Base-by-base conservation (phyloP, 768 basidiomycete genomes). In the Kwoniella europaea region DNA sequence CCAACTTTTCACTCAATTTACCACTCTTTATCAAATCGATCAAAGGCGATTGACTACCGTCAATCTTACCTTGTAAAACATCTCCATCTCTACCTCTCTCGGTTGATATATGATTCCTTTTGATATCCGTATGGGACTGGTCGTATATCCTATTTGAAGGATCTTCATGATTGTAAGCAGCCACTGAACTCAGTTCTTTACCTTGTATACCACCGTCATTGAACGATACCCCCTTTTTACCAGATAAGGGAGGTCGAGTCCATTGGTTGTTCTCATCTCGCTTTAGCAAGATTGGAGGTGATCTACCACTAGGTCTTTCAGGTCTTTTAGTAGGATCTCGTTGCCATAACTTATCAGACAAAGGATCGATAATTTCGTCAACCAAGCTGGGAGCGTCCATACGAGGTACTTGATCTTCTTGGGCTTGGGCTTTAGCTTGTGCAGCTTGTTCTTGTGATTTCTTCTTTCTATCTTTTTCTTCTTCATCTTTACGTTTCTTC, bases 281-380 rank as follows among this genome's bases (percentile, higher is more conserved):
- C n/a, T 68, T 68, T 12, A 68, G 57, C 10, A 68, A 27, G 4
- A 68, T 44, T 5, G 67, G 60, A 13, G 67, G 60, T 3, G 44
- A 52, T 22, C 67, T 18, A 42, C 67, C 67, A 55, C 59, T 61
- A 10, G 67, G 67, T 43, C 67, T 6, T 42, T 68, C 67, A 22
- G 67, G 67, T 43, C 67, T 15, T 54, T 62, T 52, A 2, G 24
- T 59, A 3, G 67, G 50, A 68, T 68, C 67, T 10, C 67, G 44
- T 35, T 68, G 35, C 46, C 50, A 62, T 4, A 41, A 10, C 41
- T 42, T 52, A 56, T 55, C 53, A 24, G 67, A 61, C 35, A 67
- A 42, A 0, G 46, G 24, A 15, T 56, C 44, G 15, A 35, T 12
- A 10, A 50, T 42, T 12, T 55, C 54, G 4, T 22, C n/a, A 9